phyloP scores from a whole-genome alignment of 345 rosid genomes.

The Salix viminalis region DNA sequence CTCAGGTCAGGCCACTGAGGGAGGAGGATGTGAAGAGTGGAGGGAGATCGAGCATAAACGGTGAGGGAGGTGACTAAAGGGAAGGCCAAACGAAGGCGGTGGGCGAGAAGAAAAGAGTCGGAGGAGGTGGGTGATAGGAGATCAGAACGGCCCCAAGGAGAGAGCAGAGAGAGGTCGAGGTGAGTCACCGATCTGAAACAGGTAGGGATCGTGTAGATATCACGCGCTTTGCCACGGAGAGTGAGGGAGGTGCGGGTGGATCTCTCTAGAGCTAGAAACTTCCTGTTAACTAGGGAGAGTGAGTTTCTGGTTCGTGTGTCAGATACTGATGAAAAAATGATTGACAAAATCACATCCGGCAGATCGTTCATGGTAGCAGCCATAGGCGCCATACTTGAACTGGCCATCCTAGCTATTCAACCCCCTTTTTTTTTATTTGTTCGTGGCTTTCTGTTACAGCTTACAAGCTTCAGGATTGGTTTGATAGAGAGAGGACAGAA shows the following conservation, averaged over 20 bases:
- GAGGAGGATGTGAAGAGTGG: slow-evolving; percentile 45
- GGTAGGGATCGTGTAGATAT: slow-evolving; percentile 51
- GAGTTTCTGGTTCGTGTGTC: slow-evolving; percentile 72
- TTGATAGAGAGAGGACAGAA: no score
- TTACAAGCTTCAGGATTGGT: no score
- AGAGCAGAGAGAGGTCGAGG: slow-evolving; percentile 77
- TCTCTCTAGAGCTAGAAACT: slow-evolving; percentile 61
- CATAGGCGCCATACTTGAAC: not conserved
- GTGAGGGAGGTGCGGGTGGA: slow-evolving; percentile 68
- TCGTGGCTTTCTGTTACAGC: no score
- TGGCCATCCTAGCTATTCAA: no score
- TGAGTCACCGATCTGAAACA: slow-evolving; percentile 61
- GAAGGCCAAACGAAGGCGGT: slow-evolving; percentile 49
- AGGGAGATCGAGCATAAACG: slow-evolving; percentile 57
- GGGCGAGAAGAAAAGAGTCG: slow-evolving; percentile 48
- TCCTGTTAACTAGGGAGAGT: slow-evolving; percentile 60
- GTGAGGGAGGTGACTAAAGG: slow-evolving; percentile 45
- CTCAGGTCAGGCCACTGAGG: slow-evolving; percentile 63
- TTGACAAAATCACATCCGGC: slow-evolving; percentile 62
- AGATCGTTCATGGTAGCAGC: slow-evolving; percentile 49
- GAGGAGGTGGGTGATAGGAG: slow-evolving; percentile 30
- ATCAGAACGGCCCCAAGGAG: slow-evolving; percentile 78
- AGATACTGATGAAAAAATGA: slow-evolving; percentile 43
- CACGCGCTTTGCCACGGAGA: slow-evolving; percentile 85
- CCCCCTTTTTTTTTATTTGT: no score